These are phyloP conservation scores for Globisporangium solare DNA, from an alignment of 352 stramenopile genomes.

Conservation along the genomic window DNA sequence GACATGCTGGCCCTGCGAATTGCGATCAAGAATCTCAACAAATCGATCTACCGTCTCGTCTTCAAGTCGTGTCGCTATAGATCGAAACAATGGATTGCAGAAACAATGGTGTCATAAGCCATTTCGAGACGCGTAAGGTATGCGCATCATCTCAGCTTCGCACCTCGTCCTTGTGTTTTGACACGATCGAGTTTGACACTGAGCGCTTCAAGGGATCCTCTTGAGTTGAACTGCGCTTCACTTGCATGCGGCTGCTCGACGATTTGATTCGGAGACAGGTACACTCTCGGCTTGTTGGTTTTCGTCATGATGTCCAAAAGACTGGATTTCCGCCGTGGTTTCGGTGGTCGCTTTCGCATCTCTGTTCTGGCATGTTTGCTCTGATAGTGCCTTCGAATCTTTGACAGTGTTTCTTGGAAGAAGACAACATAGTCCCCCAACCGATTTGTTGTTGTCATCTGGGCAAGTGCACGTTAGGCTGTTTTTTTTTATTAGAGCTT, in stretches of 20 bases:
- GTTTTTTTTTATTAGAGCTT: background rate
- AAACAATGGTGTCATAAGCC: too few species aligned
- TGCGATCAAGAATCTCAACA: conserved; percentile 56
- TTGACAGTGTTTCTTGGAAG: conserved; percentile 63
- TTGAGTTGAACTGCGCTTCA: conserved; percentile 8
- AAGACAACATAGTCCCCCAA: conserved; percentile 72
- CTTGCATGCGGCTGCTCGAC: conserved; percentile 5
- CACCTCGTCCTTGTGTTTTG: conserved; percentile 22
- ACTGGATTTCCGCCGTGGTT: conserved; percentile 27
- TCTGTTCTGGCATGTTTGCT: conserved; percentile 30
- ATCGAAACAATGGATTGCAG: background rate
- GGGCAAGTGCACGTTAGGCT: background rate
- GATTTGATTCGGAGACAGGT: conserved; percentile 11
- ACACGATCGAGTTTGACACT: conserved; percentile 33
- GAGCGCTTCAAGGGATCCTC: conserved; percentile 9
- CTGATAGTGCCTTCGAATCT: conserved; percentile 42
- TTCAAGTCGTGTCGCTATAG: conserved; percentile 12
- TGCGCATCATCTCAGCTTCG: too few species aligned
- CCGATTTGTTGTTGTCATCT: conserved; percentile 71
- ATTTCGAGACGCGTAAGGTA: too few species aligned
- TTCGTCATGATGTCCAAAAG: conserved; percentile 23
- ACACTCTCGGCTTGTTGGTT: background rate
- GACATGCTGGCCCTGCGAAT: conserved; percentile 41
- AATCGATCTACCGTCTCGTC: conserved; percentile 36
- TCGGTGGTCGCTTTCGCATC: conserved; percentile 20